Percentiles rank a stretch among this genome's conserved stretches.
These are phyloP conservation scores for Arabidopsis lyrata DNA, from an alignment of 441 rosid species.

Conservation along the genomic window DNA sequence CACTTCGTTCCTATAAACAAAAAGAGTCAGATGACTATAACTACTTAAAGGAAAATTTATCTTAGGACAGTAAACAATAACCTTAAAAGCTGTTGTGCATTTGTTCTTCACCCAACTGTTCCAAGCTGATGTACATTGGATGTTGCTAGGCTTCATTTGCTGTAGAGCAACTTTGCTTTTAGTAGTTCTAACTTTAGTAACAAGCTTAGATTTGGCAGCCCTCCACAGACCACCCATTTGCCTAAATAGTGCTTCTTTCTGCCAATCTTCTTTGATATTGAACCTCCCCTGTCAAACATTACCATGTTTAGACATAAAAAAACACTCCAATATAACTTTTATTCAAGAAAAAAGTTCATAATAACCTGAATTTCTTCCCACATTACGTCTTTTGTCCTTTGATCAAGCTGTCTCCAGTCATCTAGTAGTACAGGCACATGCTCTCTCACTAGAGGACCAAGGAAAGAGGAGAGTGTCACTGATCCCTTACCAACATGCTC, in stretches of 20 bases:
- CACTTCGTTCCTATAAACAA: not conserved
- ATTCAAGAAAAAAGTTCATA: not conserved
- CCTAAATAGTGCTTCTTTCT: not conserved
- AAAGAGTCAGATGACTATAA: not conserved
- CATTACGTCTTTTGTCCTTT: not conserved
- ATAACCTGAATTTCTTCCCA: not conserved
- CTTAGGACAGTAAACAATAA: not conserved
- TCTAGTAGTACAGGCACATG: constrained; percentile 9
- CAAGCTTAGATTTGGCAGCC: not conserved
- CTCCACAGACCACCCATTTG: not conserved
- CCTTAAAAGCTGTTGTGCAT: not conserved
- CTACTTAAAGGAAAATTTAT: not conserved
- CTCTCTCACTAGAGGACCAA: constrained; percentile 16
- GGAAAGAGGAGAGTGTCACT: not conserved
- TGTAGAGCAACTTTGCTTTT: not conserved
- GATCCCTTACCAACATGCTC: constrained; percentile 2
- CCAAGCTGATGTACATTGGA: not conserved
- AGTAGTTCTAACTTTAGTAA: not conserved
- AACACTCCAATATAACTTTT: not conserved
- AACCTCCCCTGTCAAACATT: not conserved
- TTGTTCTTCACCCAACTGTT: not conserved
- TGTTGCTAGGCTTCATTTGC: not conserved
- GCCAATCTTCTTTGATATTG: not conserved
- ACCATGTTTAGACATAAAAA: not conserved
- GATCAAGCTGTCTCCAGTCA: constrained; percentile 20